Conservation (phyloP, 129 eudicot species). For the Centrapalus pauciflorus region DNA sequence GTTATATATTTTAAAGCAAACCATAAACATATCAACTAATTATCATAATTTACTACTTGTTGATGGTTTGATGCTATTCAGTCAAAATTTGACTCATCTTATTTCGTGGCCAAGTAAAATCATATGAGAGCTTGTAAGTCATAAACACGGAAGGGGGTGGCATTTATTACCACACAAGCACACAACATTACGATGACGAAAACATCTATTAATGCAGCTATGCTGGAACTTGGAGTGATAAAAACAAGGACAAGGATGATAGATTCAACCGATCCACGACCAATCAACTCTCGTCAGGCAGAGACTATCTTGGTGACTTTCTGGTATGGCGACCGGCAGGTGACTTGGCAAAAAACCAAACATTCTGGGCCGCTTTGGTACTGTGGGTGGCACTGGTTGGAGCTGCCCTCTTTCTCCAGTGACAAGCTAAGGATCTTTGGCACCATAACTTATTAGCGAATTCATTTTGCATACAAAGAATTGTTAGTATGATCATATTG, state of each 20-base stretch:
- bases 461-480: constrained; percentile 14
- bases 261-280: constrained; percentile 47
- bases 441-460: constrained; percentile 6
- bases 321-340: constrained; percentile 83
- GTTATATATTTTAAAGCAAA: not conserved
- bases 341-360: constrained; percentile 63
- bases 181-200: no score
- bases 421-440: constrained; percentile 17
- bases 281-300: constrained; percentile 61
- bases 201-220: constrained; percentile 46
- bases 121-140: not conserved
- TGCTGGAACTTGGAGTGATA: constrained; percentile 86
- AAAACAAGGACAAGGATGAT: constrained; percentile 64
- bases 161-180: no score
- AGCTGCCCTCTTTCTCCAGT: constrained; percentile 77
- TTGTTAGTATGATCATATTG: constrained; percentile 1
- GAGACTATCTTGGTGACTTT: constrained; percentile 72
- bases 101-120: no score
- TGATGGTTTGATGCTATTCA: not conserved
- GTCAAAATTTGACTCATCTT: not conserved
- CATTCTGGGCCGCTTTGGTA: constrained; percentile 80
- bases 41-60: no score
- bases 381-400: constrained; percentile 91
- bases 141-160: not conserved
- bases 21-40: no score